A percentile compares a stretch with the other conserved stretches of the same genome.
phyloP scores from a whole-genome alignment of 441 rosid species.

The Kokia cookei region DNA sequence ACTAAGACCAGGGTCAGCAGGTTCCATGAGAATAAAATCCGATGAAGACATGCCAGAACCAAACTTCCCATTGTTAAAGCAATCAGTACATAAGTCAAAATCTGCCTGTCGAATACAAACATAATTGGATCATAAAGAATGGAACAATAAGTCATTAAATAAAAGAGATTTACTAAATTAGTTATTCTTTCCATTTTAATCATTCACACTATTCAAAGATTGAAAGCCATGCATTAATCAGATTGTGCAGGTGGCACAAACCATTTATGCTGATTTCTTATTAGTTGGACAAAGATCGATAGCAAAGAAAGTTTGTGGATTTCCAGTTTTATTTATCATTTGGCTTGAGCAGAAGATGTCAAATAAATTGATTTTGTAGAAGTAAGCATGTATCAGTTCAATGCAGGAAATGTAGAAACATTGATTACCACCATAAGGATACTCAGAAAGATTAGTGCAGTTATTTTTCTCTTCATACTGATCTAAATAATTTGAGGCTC shows the following conservation, averaged over 20 bases:
- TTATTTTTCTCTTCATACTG: not conserved
- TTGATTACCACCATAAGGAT: not conserved
- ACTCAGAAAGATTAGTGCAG: not conserved
- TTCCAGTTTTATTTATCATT: no score
- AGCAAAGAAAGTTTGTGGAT: no score
- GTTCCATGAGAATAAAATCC: constrained; percentile 96
- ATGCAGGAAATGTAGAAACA: not conserved
- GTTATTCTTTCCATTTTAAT: not conserved
- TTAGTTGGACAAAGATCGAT: no score
- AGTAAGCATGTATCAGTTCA: not conserved
- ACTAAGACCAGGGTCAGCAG: constrained; percentile 79
- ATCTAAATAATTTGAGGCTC: not conserved
- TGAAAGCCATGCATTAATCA: not conserved
- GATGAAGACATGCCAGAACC: constrained; percentile 84
- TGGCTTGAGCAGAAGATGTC: not conserved
- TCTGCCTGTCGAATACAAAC: constrained; percentile 79
- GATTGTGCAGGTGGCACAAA: not conserved
- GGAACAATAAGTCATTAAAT: not conserved
- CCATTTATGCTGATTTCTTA: not conserved
- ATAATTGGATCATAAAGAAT: constrained; percentile 19
- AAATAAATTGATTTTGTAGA: not conserved
- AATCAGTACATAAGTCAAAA: constrained; percentile 93
- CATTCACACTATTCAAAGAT: not conserved
- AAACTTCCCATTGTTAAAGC: constrained; percentile 83
- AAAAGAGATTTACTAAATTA: not conserved